Evolutionary conservation across 2,329 filamentous ascomycete genomes (phyloP).

Genomic region (Diaporthe helianthi): DNA sequence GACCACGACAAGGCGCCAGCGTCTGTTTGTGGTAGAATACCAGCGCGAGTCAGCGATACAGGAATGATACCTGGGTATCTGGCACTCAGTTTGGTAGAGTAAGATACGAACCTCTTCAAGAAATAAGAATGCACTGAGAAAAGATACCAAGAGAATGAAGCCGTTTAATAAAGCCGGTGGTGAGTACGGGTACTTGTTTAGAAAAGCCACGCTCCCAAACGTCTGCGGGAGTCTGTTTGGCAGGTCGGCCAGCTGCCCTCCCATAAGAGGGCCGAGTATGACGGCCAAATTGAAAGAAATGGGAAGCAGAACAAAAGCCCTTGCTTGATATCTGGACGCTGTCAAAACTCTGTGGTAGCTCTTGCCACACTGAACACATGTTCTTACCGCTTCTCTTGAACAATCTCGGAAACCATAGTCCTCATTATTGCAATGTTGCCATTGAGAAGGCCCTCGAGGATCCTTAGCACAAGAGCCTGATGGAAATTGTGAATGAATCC

Average conservation of each 20-base stretch:
- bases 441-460: neutral
- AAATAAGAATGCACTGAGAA: neutral
- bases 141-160: neutral
- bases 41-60: neutral
- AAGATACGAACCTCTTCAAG: neutral
- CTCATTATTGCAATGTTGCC: neutral
- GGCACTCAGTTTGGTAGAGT: neutral
- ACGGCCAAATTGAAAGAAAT: neutral
- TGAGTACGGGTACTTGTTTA: neutral
- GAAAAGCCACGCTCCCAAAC: neutral
- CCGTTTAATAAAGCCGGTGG: neutral
- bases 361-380: neutral
- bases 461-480: neutral
- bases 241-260: neutral
- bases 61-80: neutral
- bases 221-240: neutral
- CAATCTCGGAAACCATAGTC: neutral
- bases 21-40: neutral
- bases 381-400: neutral
- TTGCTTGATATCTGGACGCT: neutral
- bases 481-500: neutral
- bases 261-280: neutral
- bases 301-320: neutral
- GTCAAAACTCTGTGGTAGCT: neutral
- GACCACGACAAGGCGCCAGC: neutral